Evolutionary conservation across 129 eudicot genomes (phyloP).

Genomic region (Ambrosia artemisiifolia): DNA sequence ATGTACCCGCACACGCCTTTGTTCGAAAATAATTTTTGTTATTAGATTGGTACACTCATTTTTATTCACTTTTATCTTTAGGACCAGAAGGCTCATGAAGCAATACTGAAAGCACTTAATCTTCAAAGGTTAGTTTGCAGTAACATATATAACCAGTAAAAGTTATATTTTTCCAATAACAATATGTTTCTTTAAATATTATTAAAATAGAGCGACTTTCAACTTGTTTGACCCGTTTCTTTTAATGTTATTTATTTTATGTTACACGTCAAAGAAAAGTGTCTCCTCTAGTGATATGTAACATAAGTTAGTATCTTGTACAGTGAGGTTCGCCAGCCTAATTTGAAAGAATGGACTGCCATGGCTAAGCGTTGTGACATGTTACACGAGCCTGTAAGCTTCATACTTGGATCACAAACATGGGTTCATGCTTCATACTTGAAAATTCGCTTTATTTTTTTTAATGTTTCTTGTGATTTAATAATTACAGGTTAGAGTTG

Average conservation of each 20-base stretch:
- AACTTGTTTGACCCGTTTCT: not conserved
- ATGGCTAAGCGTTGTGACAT: conserved; percentile 78
- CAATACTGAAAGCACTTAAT: conserved; percentile 76
- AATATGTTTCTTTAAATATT: too few relatives aligned
- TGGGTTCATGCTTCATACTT: not conserved
- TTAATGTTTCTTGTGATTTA: not conserved
- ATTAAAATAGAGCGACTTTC: too few relatives aligned
- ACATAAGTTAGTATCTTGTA: not conserved
- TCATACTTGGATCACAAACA: not conserved
- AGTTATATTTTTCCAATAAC: not conserved
- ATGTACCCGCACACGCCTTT: conserved; percentile 14
- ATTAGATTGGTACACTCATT: not conserved
- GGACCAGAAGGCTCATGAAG: conserved; percentile 98
- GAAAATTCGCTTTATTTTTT: not conserved
- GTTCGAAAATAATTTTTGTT: conserved; percentile 12
- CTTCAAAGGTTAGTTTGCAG: conserved; percentile 54
- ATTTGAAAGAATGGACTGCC: conserved; percentile 72
- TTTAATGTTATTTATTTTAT: not conserved
- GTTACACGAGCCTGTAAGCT: conserved; percentile 64
- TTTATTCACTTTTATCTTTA: conserved; percentile 17
- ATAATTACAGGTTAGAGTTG: conserved; percentile 67
- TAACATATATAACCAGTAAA: not conserved
- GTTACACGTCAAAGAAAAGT: not conserved
- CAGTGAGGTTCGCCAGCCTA: conserved; percentile 65
- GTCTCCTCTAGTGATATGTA: not conserved